Conservation (phyloP, 495 filamentous ascomycete genomes). For the Niebla homalea region DNA sequence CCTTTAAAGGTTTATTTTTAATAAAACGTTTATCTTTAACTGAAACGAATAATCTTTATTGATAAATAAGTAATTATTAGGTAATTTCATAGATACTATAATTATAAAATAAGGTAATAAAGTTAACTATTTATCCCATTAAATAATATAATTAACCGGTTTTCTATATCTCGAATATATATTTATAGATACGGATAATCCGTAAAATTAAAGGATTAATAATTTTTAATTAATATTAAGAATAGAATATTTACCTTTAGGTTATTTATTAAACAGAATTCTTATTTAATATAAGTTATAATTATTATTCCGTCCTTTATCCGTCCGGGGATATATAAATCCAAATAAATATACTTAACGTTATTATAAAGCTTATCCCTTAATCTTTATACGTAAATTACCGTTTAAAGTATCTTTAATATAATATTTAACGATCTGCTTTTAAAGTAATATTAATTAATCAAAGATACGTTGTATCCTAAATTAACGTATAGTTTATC, state of each 20-base stretch:
- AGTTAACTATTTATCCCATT: background rate
- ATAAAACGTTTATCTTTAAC: background rate
- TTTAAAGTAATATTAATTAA: background rate
- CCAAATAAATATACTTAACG: background rate
- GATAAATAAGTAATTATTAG: background rate
- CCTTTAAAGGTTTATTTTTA: too few species aligned
- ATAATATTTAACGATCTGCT: background rate
- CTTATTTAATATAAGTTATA: background rate
- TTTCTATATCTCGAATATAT: background rate
- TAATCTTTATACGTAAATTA: background rate
- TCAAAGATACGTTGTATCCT: background rate
- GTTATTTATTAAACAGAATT: slow-evolving; percentile 1
- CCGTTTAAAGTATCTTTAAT: background rate
- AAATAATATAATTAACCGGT: background rate
- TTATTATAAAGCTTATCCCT: background rate
- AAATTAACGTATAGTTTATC: background rate
- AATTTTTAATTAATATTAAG: too few species aligned
- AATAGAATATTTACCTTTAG: background rate
- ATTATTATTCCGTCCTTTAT: background rate
- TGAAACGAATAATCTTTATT: background rate
- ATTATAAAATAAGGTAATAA: background rate
- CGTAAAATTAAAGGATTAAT: too few species aligned
- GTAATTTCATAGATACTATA: background rate
- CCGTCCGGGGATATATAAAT: background rate
- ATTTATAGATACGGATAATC: background rate